These are phyloP conservation scores for Phoma sp. DNA, from an alignment of 2,329 filamentous ascomycete species.

Conservation along the genomic window DNA sequence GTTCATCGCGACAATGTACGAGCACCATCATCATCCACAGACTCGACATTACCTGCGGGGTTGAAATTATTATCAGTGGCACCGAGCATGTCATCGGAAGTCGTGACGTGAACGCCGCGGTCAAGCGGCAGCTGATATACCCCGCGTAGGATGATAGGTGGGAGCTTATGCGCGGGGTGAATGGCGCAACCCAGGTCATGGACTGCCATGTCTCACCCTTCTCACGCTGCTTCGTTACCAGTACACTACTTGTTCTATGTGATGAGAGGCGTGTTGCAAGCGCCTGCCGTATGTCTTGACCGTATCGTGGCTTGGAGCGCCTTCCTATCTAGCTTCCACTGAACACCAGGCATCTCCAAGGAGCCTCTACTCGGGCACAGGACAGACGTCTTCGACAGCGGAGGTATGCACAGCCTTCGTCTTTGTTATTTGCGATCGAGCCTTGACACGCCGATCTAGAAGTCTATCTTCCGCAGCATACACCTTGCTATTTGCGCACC, in stretches of 20 bases:
- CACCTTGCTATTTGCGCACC: not conserved
- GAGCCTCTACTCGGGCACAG: not conserved
- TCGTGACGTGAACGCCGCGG: conserved; percentile 24
- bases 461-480: not conserved
- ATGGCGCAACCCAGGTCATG: conserved; percentile 22
- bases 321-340: not conserved
- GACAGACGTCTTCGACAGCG: not conserved
- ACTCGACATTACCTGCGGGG: not conserved
- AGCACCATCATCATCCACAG: not conserved
- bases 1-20: not conserved
- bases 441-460: not conserved
- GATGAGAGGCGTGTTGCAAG: not conserved
- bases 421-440: not conserved
- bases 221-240: not conserved
- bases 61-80: not conserved
- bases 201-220: conserved; percentile 1
- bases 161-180: conserved; percentile 33
- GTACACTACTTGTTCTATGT: not conserved
- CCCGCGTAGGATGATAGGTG: conserved; percentile 36
- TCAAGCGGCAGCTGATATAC: conserved; percentile 31
- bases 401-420: not conserved
- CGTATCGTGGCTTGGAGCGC: not conserved
- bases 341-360: conserved; percentile 4
- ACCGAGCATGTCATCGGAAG: not conserved
- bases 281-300: not conserved